phyloP scores from a whole-genome alignment of 2,329 filamentous ascomycete species.

The Calonectria henricotiae region DNA sequence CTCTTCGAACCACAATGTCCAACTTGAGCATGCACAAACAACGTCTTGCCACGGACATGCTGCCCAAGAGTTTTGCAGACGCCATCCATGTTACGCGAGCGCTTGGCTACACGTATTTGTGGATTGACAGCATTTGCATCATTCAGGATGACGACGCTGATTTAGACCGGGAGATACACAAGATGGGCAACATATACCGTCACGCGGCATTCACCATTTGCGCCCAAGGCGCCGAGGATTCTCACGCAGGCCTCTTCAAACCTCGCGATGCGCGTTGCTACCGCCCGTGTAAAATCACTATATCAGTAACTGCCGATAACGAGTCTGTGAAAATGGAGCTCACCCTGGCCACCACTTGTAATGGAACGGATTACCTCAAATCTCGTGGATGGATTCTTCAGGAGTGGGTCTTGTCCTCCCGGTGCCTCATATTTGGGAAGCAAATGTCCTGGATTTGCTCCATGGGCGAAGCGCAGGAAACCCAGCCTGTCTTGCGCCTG shows the following conservation, averaged over 20 bases:
- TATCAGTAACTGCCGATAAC: constrained; percentile 6
- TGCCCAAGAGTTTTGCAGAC: constrained; percentile 33
- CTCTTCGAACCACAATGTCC: not conserved
- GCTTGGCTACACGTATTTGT: constrained; percentile 31
- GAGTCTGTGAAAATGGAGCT: constrained; percentile 10
- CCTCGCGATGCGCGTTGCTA: constrained; percentile 25
- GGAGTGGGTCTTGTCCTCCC: constrained; percentile 36
- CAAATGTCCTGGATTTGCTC: constrained; percentile 41
- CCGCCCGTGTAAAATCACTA: constrained; percentile 31
- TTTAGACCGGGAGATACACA: constrained; percentile 29
- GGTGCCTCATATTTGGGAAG: constrained; percentile 36
- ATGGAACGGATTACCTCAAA: constrained; percentile 37
- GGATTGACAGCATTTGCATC: constrained; percentile 33
- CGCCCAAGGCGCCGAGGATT: constrained; percentile 34
- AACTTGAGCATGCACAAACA: constrained; percentile 18
- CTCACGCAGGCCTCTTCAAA: constrained; percentile 35
- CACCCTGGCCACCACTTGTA: constrained; percentile 31
- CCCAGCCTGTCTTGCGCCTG: constrained; percentile 2
- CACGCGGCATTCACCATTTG: constrained; percentile 43
- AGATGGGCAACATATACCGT: constrained; percentile 44
- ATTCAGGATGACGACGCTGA: constrained; percentile 41
- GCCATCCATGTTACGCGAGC: constrained; percentile 27
- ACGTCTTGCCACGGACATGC: constrained; percentile 13
- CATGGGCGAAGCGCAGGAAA: constrained; percentile 36
- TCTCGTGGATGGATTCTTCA: constrained; percentile 39